Percentiles rank a stretch among this genome's conserved stretches.
These are phyloP conservation scores for Abelmoschus esculentus DNA, from an alignment of 345 rosid genomes.

Conservation along the genomic window DNA sequence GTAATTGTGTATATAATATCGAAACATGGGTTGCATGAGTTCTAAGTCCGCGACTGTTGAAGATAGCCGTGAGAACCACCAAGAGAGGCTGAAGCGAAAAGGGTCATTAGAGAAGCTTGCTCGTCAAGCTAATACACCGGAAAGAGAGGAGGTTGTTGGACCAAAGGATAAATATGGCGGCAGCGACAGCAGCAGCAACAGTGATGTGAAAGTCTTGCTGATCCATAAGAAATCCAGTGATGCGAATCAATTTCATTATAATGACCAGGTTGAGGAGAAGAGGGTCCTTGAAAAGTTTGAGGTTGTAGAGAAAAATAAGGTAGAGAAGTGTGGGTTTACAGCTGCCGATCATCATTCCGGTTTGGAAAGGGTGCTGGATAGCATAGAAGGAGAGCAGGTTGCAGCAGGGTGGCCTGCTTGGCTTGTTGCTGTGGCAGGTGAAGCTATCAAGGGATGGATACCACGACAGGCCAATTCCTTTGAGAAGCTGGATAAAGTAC, in stretches of 20 bases:
- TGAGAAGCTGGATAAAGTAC: conserved; percentile 76
- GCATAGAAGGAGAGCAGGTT: conserved; percentile 47
- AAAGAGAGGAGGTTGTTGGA: conserved; percentile 15
- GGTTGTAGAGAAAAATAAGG: conserved; percentile 25
- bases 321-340: conserved; percentile 25
- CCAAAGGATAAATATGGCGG: too few relatives aligned
- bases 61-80: conserved; percentile 33
- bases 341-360: conserved; percentile 23
- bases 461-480: conserved; percentile 62
- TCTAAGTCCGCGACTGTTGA: conserved; percentile 48
- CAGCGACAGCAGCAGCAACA: neutral
- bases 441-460: conserved; percentile 77
- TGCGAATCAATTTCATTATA: conserved; percentile 40
- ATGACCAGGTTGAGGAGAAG: conserved; percentile 41
- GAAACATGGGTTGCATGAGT: conserved; percentile 68
- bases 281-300: conserved; percentile 5
- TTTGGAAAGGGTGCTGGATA: conserved; percentile 32
- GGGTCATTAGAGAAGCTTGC: conserved; percentile 48
- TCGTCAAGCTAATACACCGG: conserved; percentile 45
- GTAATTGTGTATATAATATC: neutral
- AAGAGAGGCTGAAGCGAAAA: conserved; percentile 38
- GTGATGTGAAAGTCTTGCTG: conserved; percentile 39
- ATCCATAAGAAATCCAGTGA: conserved; percentile 46
- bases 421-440: conserved; percentile 72
- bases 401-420: conserved; percentile 89